Conservation (phyloP, 495 filamentous ascomycete species). For the Durotheca rogersii region DNA sequence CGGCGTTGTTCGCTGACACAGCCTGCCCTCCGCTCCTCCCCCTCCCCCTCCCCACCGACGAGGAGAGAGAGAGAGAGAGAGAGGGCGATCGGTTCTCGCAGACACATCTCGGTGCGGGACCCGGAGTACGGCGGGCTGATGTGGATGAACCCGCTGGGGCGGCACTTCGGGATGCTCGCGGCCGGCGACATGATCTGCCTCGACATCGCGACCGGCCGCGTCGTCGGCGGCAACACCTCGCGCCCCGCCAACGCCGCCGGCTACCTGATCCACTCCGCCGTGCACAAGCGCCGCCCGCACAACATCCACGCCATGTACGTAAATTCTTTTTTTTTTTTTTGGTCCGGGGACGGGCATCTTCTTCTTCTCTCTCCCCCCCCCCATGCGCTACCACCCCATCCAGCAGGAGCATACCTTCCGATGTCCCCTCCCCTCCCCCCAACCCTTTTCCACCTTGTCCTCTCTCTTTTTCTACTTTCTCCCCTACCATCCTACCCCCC, state of each 20-base stretch:
- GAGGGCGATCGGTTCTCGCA: constrained; percentile 54
- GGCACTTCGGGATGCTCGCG: constrained; percentile 57
- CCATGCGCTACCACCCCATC: no score
- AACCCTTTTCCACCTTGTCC: no score
- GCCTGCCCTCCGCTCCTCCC: constrained; percentile 38
- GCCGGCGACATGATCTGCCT: constrained; percentile 57
- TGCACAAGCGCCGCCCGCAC: constrained; percentile 56
- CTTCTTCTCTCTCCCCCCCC: no score
- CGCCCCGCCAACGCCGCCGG: constrained; percentile 63
- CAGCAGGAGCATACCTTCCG: no score
- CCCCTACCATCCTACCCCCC: no score
- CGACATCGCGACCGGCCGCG: constrained; percentile 53
- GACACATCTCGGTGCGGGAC: constrained; percentile 64
- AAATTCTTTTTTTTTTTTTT: no score
- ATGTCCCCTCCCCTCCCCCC: no score
- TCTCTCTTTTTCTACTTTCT: no score
- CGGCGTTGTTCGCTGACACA: no score
- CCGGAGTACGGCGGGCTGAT: constrained; percentile 60
- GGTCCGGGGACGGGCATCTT: no score
- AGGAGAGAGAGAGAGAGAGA: no score
- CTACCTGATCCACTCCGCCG: constrained; percentile 64
- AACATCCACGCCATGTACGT: constrained; percentile 31
- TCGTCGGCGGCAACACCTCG: constrained; percentile 51
- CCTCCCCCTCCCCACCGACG: no score
- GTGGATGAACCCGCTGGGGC: constrained; percentile 64